Base-by-base conservation (phyloP, 2,329 filamentous ascomycete genomes). In the Didymella pinodella region DNA sequence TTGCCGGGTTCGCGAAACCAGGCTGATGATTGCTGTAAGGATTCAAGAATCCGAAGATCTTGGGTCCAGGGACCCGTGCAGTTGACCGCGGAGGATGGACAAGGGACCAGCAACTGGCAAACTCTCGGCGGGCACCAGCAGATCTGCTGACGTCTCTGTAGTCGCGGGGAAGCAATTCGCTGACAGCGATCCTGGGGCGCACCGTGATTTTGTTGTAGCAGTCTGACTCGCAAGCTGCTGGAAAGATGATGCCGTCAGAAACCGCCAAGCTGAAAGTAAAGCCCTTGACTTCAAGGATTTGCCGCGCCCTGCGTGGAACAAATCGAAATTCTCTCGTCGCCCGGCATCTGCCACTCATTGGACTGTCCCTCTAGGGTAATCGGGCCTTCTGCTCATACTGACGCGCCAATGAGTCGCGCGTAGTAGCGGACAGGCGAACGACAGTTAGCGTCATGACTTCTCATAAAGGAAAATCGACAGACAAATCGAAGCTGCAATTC, bases 21-120 rank as follows among this genome's bases (percentile, higher is more conserved):
- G 54, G 49, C 36, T 59, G 54, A 58, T 31, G 48, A 48, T 47
- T 49, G 58, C 43, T 44, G 58, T 59, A 48, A 36, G 51, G 51
- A 41, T 54, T 10, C 25, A 31, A 12, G 40, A 51, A 28, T 28
- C 28, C 25, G 16, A 46, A 32, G 50, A 36, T 28, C 28, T 48
- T 48, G 50, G 59, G 29, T 7, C 32, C 48, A 47, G 40, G 55
- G 46, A 40, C 7, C 46, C 47, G 43, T n/a, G 4, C 31, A 48
- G 25, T 48, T 40, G 18, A 48, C 25, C 49, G 26, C 28, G 26
- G 25, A 16, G 29, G 6, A 31, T 22, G 18, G 18, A 34, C 36
- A 28, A 20, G 44, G 49, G 29, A 48, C 48, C 44, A 32, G 38
- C 20, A 44, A 45, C 29, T 46, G 46, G 26, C 7, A 29, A 50